These are phyloP conservation scores for Fusarium lyarnte DNA, from an alignment of 2,329 filamentous ascomycete genomes.

Conservation along the genomic window DNA sequence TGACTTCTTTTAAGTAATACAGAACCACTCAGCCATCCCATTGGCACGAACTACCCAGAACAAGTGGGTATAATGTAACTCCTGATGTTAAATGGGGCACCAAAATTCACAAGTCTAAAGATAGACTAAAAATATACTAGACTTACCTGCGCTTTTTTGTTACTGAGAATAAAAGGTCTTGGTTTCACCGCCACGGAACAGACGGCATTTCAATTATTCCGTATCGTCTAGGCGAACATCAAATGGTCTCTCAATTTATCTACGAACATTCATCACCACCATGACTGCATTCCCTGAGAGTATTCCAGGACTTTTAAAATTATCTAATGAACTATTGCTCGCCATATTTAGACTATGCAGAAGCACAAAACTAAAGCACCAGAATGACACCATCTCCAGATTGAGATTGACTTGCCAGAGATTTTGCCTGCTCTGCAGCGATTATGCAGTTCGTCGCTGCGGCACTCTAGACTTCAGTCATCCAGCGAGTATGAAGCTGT, in stretches of 20 bases:
- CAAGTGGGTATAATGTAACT: too few species aligned
- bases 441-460: neutral
- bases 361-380: neutral
- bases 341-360: accelerated
- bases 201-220: neutral
- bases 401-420: neutral
- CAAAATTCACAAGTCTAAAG: neutral
- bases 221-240: neutral
- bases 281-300: neutral
- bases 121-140: neutral
- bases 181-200: neutral
- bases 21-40: neutral
- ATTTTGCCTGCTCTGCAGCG: neutral
- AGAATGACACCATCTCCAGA: neutral
- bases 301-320: neutral
- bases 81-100: too few species aligned
- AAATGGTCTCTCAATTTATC: neutral
- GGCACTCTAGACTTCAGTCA: neutral
- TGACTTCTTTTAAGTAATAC: neutral
- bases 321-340: neutral
- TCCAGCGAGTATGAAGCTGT: neutral
- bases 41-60: neutral
- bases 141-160: neutral
- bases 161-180: neutral
- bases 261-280: neutral